Evolutionary conservation across 805 yeast genomes (phyloP).

Genomic region (Zygosaccharomyces pseudorouxii): DNA sequence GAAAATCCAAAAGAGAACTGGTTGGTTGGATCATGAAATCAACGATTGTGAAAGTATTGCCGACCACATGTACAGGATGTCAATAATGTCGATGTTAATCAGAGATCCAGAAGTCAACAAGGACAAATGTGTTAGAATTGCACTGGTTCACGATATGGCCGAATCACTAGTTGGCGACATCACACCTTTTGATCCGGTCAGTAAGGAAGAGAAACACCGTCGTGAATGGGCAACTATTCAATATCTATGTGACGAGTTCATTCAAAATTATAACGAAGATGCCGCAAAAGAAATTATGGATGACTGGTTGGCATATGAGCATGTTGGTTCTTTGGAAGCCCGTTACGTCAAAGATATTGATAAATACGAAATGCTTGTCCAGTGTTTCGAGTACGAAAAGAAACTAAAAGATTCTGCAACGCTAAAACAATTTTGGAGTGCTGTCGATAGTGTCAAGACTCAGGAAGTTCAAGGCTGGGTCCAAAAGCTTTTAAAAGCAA

Average conservation of each 20-base stretch:
- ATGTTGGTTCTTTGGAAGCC: slow-evolving; percentile 75
- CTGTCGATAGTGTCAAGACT: slow-evolving; percentile 60
- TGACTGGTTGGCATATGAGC: slow-evolving; percentile 87
- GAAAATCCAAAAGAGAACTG: slow-evolving; percentile 81
- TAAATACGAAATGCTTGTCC: slow-evolving; percentile 78
- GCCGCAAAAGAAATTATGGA: slow-evolving; percentile 63
- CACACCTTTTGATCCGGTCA: slow-evolving; percentile 70
- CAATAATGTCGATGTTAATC: slow-evolving; percentile 68
- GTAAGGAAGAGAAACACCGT: slow-evolving; percentile 75
- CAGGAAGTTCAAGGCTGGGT: slow-evolving; percentile 68
- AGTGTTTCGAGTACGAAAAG: slow-evolving; percentile 79
- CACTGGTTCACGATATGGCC: slow-evolving; percentile 88
- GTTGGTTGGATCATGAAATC: slow-evolving; percentile 73
- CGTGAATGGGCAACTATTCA: slow-evolving; percentile 71
- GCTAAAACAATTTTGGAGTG: slow-evolving; percentile 63
- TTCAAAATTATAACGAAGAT: slow-evolving; percentile 54
- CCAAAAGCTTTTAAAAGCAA: slow-evolving; percentile 48
- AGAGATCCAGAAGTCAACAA: slow-evolving; percentile 48
- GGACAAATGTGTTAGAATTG: slow-evolving; percentile 73
- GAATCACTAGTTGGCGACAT: slow-evolving; percentile 94
- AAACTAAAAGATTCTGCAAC: slow-evolving; percentile 49
- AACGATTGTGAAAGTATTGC: slow-evolving; percentile 55
- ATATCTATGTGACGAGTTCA: slow-evolving; percentile 51
- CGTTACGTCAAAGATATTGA: slow-evolving; percentile 89
- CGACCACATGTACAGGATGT: slow-evolving; percentile 95